These are phyloP conservation scores for Friedmanniomyces simplex DNA, from an alignment of 495 filamentous ascomycete species.

Conservation along the genomic window DNA sequence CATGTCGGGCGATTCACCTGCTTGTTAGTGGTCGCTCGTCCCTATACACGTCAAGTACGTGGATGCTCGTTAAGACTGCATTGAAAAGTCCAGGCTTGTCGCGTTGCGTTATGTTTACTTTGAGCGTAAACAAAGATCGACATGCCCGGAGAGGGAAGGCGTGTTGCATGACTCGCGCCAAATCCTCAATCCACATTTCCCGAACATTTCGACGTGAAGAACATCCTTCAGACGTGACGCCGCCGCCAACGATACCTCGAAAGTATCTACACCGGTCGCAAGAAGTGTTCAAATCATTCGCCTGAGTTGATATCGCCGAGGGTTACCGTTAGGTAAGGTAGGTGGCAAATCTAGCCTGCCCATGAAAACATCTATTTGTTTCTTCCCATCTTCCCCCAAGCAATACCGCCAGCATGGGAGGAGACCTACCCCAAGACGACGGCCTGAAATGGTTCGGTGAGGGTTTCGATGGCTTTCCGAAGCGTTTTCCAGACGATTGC, in stretches of 20 bases:
- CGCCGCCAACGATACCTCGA: too few relatives aligned
- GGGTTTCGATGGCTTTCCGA: constrained; percentile 55
- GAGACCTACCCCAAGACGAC: constrained; percentile 26
- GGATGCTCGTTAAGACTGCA: background rate
- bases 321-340: background rate
- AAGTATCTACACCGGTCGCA: too few relatives aligned
- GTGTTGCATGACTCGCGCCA: background rate
- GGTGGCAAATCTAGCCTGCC: background rate
- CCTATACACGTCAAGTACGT: background rate
- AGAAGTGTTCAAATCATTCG: too few relatives aligned
- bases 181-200: background rate
- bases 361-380: background rate
- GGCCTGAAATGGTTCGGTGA: constrained; percentile 41
- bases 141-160: background rate
- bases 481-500: constrained; percentile 71
- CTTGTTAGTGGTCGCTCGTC: background rate
- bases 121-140: background rate
- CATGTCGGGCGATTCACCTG: background rate
- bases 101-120: too few relatives aligned
- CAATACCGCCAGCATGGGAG: constrained; percentile 10
- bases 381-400: background rate
- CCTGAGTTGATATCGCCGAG: too few relatives aligned
- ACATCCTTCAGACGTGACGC: too few relatives aligned
- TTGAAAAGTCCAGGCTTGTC: background rate
- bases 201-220: too few relatives aligned